These are phyloP conservation scores for Plasmopara viticola DNA, from an alignment of 352 stramenopile genomes.

Conservation along the genomic window DNA sequence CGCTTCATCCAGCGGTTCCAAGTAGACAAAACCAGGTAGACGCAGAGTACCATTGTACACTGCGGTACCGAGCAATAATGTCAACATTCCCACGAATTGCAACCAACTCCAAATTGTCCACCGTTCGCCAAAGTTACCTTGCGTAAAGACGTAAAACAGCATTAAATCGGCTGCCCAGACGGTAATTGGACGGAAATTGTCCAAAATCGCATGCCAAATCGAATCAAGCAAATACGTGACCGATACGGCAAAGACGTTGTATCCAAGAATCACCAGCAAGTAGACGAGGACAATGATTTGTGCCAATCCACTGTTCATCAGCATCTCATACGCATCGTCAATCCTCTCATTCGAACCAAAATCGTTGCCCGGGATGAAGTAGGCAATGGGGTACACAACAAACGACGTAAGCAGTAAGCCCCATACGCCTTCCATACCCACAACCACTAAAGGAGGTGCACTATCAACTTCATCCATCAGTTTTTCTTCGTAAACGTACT, in stretches of 20 bases:
- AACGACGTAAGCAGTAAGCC: slow-evolving; percentile 89
- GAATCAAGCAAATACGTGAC: slow-evolving; percentile 95
- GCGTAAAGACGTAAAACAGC: slow-evolving; percentile 94
- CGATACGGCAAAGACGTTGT: slow-evolving; percentile 96
- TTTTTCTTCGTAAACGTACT: slow-evolving; percentile 98
- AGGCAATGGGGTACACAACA: slow-evolving; percentile 92
- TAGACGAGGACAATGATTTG: slow-evolving; percentile 81
- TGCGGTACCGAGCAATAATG: slow-evolving; percentile 91
- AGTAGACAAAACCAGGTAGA: slow-evolving; percentile 70
- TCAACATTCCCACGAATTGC: slow-evolving; percentile 90
- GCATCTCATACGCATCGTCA: slow-evolving; percentile 73
- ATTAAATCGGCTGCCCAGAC: slow-evolving; percentile 94
- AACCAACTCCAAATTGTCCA: slow-evolving; percentile 94
- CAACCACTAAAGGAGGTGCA: slow-evolving; percentile 89
- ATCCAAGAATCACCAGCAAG: slow-evolving; percentile 91
- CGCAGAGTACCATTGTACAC: slow-evolving; percentile 94
- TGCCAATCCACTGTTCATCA: slow-evolving; percentile 52
- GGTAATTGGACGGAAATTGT: slow-evolving; percentile 96
- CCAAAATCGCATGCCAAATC: slow-evolving; percentile 97
- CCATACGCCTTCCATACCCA: slow-evolving; percentile 96
- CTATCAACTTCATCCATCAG: slow-evolving; percentile 92
- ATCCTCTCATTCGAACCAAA: slow-evolving; percentile 92
- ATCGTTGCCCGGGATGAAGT: slow-evolving; percentile 88
- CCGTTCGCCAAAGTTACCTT: slow-evolving; percentile 87
- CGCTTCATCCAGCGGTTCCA: slow-evolving; percentile 61